phyloP scores from a whole-genome alignment of 495 filamentous ascomycete genomes.

The Elasticomyces elasticus region DNA sequence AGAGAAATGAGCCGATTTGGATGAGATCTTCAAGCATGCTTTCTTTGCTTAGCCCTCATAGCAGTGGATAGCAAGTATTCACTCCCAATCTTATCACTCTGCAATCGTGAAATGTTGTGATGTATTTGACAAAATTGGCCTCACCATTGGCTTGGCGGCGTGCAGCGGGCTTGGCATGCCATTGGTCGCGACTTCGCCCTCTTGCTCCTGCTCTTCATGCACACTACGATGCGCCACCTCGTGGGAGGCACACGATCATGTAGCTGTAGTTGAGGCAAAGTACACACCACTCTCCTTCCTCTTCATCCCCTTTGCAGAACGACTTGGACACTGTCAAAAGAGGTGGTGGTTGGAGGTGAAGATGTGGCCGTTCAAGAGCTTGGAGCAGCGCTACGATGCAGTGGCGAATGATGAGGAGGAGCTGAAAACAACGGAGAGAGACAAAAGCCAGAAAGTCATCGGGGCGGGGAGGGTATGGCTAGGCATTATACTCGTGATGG shows the following conservation, averaged over 20 bases:
- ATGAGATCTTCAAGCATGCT: no score
- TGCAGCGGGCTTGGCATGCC: not conserved
- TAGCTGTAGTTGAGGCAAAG: not conserved
- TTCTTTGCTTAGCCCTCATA: no score
- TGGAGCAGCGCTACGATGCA: not conserved
- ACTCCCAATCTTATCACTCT: no score
- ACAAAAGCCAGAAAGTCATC: not conserved
- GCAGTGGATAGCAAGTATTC: no score
- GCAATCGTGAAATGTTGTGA: no score
- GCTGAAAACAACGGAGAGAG: not conserved
- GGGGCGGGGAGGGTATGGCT: not conserved
- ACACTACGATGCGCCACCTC: no score
- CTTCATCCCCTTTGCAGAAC: not conserved
- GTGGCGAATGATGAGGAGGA: constrained; percentile 6
- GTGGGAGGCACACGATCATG: no score
- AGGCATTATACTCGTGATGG: not conserved
- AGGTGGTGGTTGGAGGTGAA: not conserved
- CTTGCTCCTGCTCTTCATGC: no score
- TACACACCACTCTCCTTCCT: not conserved
- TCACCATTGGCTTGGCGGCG: no score
- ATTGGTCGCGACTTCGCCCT: no score
- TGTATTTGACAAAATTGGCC: no score
- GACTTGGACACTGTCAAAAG: not conserved
- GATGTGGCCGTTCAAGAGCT: constrained; percentile 9
- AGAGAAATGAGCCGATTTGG: no score